A percentile compares a stretch with the other conserved stretches of the same genome.
Conservation (phyloP, 768 basidiomycete genomes). For the Psilocybe azurescens region DNA sequence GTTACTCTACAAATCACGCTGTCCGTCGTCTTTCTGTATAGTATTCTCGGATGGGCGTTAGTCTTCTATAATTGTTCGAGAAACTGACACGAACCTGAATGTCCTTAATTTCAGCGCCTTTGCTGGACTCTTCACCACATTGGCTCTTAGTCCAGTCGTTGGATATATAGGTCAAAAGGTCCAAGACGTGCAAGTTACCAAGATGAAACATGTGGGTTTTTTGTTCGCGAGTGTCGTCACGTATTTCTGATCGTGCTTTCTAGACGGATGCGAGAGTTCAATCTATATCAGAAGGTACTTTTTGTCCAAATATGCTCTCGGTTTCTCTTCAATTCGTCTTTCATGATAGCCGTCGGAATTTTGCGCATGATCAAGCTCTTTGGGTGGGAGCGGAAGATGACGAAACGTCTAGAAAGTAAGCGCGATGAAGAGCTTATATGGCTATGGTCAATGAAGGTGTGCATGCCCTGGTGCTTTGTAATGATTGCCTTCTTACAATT, state of each 20-base stretch:
- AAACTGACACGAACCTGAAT: too few species aligned
- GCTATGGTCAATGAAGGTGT: conserved; percentile 21
- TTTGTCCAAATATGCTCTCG: not conserved
- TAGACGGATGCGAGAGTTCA: conserved; percentile 63
- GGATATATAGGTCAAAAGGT: conserved; percentile 54
- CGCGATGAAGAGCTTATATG: conserved; percentile 65
- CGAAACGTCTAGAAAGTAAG: conserved; percentile 53
- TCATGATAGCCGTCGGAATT: conserved; percentile 51
- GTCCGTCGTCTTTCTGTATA: too few species aligned
- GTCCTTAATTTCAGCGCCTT: conserved; percentile 17
- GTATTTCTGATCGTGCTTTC: not conserved
- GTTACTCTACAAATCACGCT: too few species aligned
- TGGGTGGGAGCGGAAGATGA: conserved; percentile 67
- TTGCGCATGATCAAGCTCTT: conserved; percentile 78
- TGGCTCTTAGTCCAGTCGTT: conserved; percentile 61
- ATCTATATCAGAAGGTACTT: conserved; percentile 60
- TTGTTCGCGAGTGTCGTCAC: not conserved
- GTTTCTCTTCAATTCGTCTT: conserved; percentile 18
- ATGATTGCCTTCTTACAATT: not conserved
- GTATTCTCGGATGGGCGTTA: too few species aligned
- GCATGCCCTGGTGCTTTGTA: not conserved
- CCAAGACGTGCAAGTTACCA: conserved; percentile 48
- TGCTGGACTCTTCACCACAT: conserved; percentile 53
- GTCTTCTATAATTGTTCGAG: too few species aligned
- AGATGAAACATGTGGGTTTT: conserved; percentile 42